Conservation (phyloP, 495 filamentous ascomycete genomes). For the Halenospora varia region DNA sequence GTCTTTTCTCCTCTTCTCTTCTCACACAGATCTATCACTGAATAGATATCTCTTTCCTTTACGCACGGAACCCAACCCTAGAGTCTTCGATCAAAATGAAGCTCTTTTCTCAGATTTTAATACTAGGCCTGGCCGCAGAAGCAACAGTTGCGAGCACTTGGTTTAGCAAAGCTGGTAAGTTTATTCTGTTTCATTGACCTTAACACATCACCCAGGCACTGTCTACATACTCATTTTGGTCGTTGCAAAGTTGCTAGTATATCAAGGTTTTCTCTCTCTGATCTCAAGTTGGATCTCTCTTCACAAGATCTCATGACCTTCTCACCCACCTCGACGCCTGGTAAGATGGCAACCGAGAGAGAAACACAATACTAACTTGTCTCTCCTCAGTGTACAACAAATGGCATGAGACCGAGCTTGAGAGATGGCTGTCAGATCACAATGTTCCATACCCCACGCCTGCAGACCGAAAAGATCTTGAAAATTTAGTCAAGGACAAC, state of each 20-base stretch:
- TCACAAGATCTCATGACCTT: neutral
- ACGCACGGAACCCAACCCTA: conserved; percentile 4
- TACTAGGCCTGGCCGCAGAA: conserved; percentile 68
- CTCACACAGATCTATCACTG: neutral
- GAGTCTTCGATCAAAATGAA: conserved; percentile 54
- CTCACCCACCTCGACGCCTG: neutral
- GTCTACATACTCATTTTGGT: neutral
- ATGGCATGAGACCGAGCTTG: conserved; percentile 97
- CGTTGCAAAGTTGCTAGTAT: conserved; percentile 1
- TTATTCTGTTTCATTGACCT: neutral
- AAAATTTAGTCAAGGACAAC: conserved; percentile 80
- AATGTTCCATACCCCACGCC: conserved; percentile 80
- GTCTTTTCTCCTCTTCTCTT: no score
- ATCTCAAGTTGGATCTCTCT: neutral
- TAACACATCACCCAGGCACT: no score
- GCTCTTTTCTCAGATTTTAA: conserved; percentile 63
- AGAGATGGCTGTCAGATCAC: conserved; percentile 94
- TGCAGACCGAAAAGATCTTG: conserved; percentile 82
- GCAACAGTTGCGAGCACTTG: conserved; percentile 66
- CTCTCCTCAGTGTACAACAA: conserved; percentile 82
- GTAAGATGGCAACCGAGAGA: neutral
- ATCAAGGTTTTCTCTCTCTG: conserved; percentile 1
- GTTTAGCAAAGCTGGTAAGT: conserved; percentile 80
- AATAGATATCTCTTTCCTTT: neutral
- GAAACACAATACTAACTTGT: conserved; percentile 7